Percentiles rank a stretch among this genome's conserved stretches.
Conservation (phyloP, 306 rosid genomes). For the Cicer judaicum region DNA sequence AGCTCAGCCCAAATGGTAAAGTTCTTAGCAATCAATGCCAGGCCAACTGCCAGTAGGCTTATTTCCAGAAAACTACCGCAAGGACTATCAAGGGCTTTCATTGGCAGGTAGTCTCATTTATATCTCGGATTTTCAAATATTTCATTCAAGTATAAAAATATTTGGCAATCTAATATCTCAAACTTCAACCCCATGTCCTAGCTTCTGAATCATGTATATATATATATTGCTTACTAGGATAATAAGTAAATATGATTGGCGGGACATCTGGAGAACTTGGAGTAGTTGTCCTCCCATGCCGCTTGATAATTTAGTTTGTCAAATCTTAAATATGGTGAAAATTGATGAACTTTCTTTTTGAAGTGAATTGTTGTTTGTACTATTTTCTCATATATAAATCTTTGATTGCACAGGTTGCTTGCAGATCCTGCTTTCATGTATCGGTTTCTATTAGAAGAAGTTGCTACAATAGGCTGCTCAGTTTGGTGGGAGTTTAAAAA, state of each 20-base stretch:
- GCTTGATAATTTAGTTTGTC: constrained; percentile 19
- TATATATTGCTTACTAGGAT: constrained; percentile 35
- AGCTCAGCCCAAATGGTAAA: constrained; percentile 99
- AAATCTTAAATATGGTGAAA: constrained; percentile 20
- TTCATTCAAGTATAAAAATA: constrained; percentile 22
- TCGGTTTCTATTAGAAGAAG: constrained; percentile 85
- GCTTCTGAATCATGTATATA: constrained; percentile 30
- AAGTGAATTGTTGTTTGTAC: background rate
- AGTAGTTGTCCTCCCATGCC: constrained; percentile 21
- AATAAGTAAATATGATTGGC: background rate
- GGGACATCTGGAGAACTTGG: constrained; percentile 22
- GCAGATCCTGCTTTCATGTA: constrained; percentile 95
- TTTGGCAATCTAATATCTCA: constrained; percentile 10
- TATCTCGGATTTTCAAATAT: constrained; percentile 10
- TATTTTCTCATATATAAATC: constrained; percentile 28
- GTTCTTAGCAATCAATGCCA: constrained; percentile 81
- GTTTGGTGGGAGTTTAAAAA: constrained; percentile 95
- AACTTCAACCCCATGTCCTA: background rate
- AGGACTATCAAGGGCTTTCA: constrained; percentile 85
- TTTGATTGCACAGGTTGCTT: constrained; percentile 76
- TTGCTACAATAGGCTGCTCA: constrained; percentile 78
- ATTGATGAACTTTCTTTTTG: constrained; percentile 24
- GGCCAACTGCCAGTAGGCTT: constrained; percentile 85
- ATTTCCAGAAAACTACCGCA: constrained; percentile 80
- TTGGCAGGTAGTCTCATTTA: constrained; percentile 81